phyloP scores from a whole-genome alignment of 495 filamentous ascomycete species.

The Bacidia gigantensis region DNA sequence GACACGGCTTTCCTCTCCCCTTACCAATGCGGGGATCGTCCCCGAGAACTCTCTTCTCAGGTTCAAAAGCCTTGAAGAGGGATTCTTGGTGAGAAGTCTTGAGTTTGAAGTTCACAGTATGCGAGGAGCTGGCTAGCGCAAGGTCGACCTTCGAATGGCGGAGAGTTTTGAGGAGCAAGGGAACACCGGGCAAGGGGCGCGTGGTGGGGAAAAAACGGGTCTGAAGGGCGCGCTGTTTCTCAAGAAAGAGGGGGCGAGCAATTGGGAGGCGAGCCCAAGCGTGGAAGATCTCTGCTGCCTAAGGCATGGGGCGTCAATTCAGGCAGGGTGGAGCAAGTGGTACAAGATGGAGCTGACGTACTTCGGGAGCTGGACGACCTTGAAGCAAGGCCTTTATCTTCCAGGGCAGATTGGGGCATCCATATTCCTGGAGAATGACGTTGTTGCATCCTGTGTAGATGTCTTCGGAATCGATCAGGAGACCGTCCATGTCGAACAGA shows the following conservation, averaged over 20 bases:
- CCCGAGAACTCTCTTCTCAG: conserved; percentile 57
- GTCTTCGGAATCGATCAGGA: conserved; percentile 89
- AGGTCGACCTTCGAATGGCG: conserved; percentile 50
- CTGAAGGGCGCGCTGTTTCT: conserved; percentile 48
- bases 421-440: conserved; percentile 59
- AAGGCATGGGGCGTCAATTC: background rate
- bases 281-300: conserved; percentile 47
- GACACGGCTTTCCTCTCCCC: conserved; percentile 80
- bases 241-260: conserved; percentile 44
- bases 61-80: conserved; percentile 60
- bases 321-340: conserved; percentile 22
- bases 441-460: conserved; percentile 78
- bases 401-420: conserved; percentile 68
- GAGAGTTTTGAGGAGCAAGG: conserved; percentile 45
- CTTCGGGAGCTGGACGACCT: conserved; percentile 70
- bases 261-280: conserved; percentile 86
- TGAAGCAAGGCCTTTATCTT: conserved; percentile 86
- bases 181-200: conserved; percentile 66
- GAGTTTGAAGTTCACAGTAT: conserved; percentile 53
- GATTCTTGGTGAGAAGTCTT: conserved; percentile 65
- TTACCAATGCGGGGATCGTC: conserved; percentile 70
- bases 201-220: conserved; percentile 54
- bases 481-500: conserved; percentile 98
- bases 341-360: conserved; percentile 18
- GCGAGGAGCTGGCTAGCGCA: conserved; percentile 74